These are phyloP conservation scores for Dendrothele bispora DNA, from an alignment of 768 basidiomycete genomes.

Conservation along the genomic window DNA sequence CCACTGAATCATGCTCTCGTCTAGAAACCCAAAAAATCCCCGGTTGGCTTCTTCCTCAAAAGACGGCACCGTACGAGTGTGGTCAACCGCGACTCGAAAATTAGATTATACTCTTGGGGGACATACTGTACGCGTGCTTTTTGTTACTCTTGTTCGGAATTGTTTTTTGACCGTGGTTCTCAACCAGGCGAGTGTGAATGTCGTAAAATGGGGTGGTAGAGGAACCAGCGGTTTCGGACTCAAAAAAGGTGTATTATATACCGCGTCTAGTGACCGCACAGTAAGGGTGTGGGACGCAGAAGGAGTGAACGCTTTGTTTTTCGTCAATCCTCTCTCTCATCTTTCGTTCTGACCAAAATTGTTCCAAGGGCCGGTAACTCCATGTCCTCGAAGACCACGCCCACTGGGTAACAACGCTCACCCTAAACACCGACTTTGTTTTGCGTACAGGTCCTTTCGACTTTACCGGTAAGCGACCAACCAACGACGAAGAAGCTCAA, in stretches of 20 bases:
- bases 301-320: conserved; percentile 47
- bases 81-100: conserved; percentile 73
- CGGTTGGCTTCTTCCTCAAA: conserved; percentile 95
- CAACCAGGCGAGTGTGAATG: conserved; percentile 76
- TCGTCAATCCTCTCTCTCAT: background rate
- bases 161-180: background rate
- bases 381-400: conserved; percentile 92
- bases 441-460: conserved; percentile 93
- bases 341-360: conserved; percentile 1
- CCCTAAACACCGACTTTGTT: conserved; percentile 85
- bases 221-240: conserved; percentile 31
- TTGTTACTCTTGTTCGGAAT: background rate
- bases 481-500: conserved; percentile 87
- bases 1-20: conserved; percentile 4
- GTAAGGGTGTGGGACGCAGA: conserved; percentile 93
- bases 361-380: conserved; percentile 73
- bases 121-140: conserved; percentile 48
- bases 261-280: conserved; percentile 91
- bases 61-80: conserved; percentile 94
- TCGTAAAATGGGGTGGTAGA: conserved; percentile 94
- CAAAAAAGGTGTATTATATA: conserved; percentile 77
- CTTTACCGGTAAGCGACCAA: conserved; percentile 76
- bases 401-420: conserved; percentile 88
- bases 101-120: conserved; percentile 87
- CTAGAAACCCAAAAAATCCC: conserved; percentile 73